Conservation (phyloP, 176 grass and related monocot genomes). For the Urochloa ruziziensis region DNA sequence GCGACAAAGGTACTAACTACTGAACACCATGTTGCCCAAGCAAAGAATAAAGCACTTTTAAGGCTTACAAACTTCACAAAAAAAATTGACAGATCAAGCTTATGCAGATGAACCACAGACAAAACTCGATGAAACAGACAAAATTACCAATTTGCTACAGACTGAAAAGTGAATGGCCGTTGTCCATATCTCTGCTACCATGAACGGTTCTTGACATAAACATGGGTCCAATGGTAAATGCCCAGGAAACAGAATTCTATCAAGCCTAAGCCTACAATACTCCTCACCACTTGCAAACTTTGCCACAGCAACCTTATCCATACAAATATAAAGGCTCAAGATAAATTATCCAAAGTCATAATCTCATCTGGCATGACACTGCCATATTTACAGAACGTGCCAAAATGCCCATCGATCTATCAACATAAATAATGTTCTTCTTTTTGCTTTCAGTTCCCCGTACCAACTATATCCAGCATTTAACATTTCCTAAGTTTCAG, state of each 20-base stretch:
- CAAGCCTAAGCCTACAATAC: neutral
- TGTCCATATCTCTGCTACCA: slow-evolving; percentile 12
- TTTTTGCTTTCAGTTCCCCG: neutral
- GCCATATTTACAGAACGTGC: neutral
- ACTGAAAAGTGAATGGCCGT: slow-evolving; percentile 2
- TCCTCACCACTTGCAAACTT: neutral
- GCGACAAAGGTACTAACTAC: slow-evolving; percentile 17
- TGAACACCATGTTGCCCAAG: neutral
- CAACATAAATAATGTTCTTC: neutral
- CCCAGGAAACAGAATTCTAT: neutral
- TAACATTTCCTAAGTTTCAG: neutral
- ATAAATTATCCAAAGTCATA: neutral
- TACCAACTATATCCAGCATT: neutral
- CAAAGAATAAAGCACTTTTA: neutral
- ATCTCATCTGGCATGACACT: neutral
- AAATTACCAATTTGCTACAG: neutral
- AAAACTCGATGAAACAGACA: slow-evolving; percentile 4
- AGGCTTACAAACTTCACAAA: neutral
- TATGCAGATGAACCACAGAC: neutral
- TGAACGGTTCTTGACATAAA: neutral
- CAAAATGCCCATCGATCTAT: neutral
- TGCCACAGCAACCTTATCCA: neutral
- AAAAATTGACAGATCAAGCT: slow-evolving; percentile 8
- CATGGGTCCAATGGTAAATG: neutral
- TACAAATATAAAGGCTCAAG: neutral